Percentiles rank a stretch among this genome's conserved stretches.
Conservation (phyloP, 2,329 filamentous ascomycete genomes). For the Hymenoscyphus fraxineus region DNA sequence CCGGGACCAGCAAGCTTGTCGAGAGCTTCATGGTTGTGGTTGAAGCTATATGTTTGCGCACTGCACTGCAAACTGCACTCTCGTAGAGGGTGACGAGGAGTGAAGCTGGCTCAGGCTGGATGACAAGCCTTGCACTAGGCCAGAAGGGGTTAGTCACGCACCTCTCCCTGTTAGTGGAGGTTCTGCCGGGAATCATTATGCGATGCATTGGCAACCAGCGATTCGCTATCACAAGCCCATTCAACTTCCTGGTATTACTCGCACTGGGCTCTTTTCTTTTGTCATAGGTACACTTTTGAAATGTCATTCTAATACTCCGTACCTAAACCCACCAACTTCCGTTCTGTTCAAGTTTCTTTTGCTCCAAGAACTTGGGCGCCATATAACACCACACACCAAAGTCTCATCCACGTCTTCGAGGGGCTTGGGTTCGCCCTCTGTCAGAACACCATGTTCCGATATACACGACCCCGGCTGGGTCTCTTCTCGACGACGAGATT, state of each 20-base stretch:
- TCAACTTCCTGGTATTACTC: not conserved
- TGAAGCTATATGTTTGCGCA: constrained; percentile 11
- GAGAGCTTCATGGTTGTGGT: constrained; percentile 39
- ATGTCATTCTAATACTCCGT: not conserved
- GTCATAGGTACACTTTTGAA: not conserved
- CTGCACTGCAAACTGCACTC: not conserved
- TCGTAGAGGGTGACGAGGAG: not conserved
- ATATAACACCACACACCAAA: not conserved
- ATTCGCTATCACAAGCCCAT: not conserved
- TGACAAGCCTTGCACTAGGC: not conserved
- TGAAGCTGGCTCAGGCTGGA: constrained; percentile 12
- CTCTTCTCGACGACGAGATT: constrained; percentile 28
- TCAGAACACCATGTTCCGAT: constrained; percentile 25
- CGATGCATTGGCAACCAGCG: not conserved
- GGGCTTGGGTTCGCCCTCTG: not conserved
- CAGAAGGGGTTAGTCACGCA: not conserved
- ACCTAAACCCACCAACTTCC: not conserved
- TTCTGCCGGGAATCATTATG: not conserved
- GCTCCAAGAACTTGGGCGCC: not conserved
- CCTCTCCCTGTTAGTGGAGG: not conserved
- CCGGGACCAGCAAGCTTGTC: constrained; percentile 38
- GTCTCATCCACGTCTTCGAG: too few species aligned
- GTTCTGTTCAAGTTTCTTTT: not conserved
- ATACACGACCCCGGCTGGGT: constrained; percentile 19
- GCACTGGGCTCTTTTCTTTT: constrained; percentile 2